A percentile compares a stretch with the other conserved stretches of the same genome.
phyloP scores from a whole-genome alignment of 306 rosid genomes.

The Hippophae gyantsensis region DNA sequence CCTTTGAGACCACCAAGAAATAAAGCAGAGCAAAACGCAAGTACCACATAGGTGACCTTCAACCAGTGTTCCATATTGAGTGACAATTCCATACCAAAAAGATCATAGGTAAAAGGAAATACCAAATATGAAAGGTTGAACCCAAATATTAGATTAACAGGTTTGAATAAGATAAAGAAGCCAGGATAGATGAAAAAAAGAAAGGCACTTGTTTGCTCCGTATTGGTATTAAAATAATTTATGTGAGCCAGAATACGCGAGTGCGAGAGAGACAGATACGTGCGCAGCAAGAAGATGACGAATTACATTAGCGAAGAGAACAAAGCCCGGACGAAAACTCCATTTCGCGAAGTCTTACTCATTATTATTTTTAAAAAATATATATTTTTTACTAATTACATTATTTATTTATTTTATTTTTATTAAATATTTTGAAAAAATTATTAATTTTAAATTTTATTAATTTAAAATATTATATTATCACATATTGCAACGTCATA shows the following conservation, averaged over 20 bases:
- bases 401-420: too few relatives aligned
- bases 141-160: slow-evolving; percentile 11
- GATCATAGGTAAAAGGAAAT: slow-evolving; percentile 15
- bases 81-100: slow-evolving; percentile 29
- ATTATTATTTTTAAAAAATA: too few relatives aligned
- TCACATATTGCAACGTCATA: too few relatives aligned
- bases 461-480: too few relatives aligned
- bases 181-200: too few relatives aligned
- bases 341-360: too few relatives aligned
- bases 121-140: slow-evolving; percentile 6
- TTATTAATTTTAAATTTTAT: too few relatives aligned
- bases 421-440: too few relatives aligned
- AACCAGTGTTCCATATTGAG: slow-evolving; percentile 21
- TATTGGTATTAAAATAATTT: background rate
- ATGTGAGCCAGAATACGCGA: background rate
- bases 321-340: background rate
- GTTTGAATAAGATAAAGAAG: background rate
- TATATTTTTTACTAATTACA: too few relatives aligned
- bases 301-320: slow-evolving; percentile 1
- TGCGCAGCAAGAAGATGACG: slow-evolving; percentile 23
- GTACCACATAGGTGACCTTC: slow-evolving; percentile 44
- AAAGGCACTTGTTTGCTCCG: too few relatives aligned
- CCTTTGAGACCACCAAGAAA: slow-evolving; percentile 70
- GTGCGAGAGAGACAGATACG: background rate
- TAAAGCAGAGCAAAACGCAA: slow-evolving; percentile 59